Evolutionary conservation across 352 stramenopile genomes (phyloP), one percentile per base, ranked within the genome.

Genomic region (Phytophthora brassicae): DNA sequence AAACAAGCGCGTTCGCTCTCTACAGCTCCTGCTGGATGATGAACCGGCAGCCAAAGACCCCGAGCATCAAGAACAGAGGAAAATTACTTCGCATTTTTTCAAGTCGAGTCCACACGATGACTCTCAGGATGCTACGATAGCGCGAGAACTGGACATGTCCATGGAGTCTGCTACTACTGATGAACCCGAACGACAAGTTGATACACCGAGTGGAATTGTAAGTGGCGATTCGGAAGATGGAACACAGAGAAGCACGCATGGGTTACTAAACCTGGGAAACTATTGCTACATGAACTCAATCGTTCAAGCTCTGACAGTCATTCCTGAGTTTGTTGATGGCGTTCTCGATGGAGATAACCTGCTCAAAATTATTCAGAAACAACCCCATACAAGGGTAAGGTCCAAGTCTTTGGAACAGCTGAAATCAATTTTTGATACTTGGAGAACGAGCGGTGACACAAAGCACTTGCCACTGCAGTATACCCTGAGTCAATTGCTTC

Each of bases 261-360:
- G 96, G n/a, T 74, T 99, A 17, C 61, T 97, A 17, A 99, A 99
- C 66, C 69, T 99, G 14, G 96, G 96, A 51, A 94, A 96, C 58
- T 94, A 89, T 55, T 96, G 88, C 69, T 96, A 96, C 64, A 95
- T 99, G 79, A 99, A 99, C 68, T 88, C 89, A 12, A 98, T 98
- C 20, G 59, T 98, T 9, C 87, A 96, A 48, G 78, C 87, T 2
- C 59, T 96, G 13, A 74, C 85, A 13, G 72, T 74, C n/a, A 49
- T 96, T 29, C 81, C 84, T 20, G 82, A 77, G 6, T 96, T 96
- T 50, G 60, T 81, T 11, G 53, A 58, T 6, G 64, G 64, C 46
- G 36, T 90, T 14, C 66, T 81, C 52, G 70, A 84, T 11, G 72
- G 87, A 41, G 81, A 88, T 8, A 84, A 75, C 48, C 24, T 92